Percentiles rank a stretch among this genome's conserved stretches.
phyloP scores from a whole-genome alignment of 2,329 filamentous ascomycete species.

The Juglanconis juglandina region DNA sequence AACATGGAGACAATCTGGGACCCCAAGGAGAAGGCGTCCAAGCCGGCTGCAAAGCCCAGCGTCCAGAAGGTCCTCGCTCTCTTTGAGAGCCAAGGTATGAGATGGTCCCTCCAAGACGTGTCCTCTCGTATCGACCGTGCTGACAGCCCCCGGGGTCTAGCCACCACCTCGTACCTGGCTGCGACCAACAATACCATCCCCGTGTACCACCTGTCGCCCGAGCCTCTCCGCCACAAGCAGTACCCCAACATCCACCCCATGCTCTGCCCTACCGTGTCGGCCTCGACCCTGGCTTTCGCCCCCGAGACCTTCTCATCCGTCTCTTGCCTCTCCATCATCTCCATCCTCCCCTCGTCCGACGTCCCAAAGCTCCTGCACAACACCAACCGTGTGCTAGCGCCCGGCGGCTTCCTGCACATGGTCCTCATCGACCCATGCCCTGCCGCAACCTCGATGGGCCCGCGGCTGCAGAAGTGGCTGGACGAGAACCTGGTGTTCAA shows the following conservation, averaged over 20 bases:
- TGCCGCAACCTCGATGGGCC: conserved; percentile 52
- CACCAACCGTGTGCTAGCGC: conserved; percentile 53
- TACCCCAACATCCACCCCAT: conserved; percentile 40
- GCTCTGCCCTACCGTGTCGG: conserved; percentile 35
- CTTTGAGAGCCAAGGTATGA: conserved; percentile 49
- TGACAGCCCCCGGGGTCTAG: conserved; percentile 27
- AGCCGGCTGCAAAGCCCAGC: conserved; percentile 19
- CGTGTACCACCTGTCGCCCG: conserved; percentile 45
- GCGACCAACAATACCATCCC: conserved; percentile 37
- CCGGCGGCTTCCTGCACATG: conserved; percentile 55
- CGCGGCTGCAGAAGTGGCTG: conserved; percentile 57
- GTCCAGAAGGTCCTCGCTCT: conserved; percentile 42
- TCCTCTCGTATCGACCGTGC: conserved; percentile 16
- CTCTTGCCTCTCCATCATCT: conserved; percentile 53
- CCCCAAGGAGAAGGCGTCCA: conserved; percentile 7
- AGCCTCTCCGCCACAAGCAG: conserved; percentile 34
- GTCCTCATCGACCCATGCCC: conserved; percentile 63
- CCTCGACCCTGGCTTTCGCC: conserved; percentile 35
- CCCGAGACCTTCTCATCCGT: conserved; percentile 45
- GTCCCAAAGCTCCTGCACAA: conserved; percentile 55
- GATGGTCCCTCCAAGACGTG: conserved; percentile 24
- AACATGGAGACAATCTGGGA: conserved; percentile 37
- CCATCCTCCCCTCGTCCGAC: conserved; percentile 52
- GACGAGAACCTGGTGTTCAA: conserved; percentile 58
- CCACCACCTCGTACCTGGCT: conserved; percentile 48